phyloP scores from a whole-genome alignment of 139 green algal species.

The Chlorella sp. region DNA sequence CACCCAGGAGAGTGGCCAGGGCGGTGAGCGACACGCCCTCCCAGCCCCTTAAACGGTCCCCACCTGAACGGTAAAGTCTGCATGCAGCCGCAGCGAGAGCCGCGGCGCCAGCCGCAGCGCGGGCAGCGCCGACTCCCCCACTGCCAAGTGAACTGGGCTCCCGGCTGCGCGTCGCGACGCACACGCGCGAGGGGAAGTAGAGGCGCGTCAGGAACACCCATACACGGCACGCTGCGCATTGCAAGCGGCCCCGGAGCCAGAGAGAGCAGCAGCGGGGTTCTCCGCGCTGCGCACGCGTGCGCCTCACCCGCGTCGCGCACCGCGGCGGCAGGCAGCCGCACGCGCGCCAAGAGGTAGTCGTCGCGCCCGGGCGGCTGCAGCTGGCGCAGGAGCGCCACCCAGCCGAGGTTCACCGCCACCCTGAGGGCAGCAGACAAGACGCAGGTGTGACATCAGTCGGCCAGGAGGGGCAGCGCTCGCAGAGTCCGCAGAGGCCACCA shows the following conservation, averaged over 20 bases:
- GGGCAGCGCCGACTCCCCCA: conserved; percentile 11
- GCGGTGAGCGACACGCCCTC: not conserved
- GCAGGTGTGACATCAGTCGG: too few relatives aligned
- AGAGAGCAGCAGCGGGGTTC: not conserved
- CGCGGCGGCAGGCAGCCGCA: conserved; percentile 18
- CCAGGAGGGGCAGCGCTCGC: not conserved
- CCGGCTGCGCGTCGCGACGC: not conserved
- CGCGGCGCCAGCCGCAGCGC: conserved; percentile 3
- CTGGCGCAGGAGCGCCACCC: conserved; percentile 26
- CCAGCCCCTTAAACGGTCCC: not conserved
- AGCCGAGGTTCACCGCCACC: conserved; percentile 24
- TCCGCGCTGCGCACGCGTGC: not conserved
- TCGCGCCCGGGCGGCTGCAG: conserved; percentile 28
- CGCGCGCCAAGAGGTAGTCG: conserved; percentile 27
- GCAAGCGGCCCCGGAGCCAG: not conserved
- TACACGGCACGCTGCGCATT: not conserved
- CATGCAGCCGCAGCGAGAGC: conserved; percentile 20
- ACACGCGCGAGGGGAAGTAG: not conserved
- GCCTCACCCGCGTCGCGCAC: conserved; percentile 15
- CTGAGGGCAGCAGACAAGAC: not conserved
- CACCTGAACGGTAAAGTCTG: not conserved
- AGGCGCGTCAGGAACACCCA: not conserved
- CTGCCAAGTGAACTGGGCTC: conserved; percentile 4
- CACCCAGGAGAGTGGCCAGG: not conserved
- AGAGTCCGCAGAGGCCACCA: too few relatives aligned